Evolutionary conservation across 805 yeast genomes (phyloP), one percentile per base, ranked within the genome.

Genomic region (Candida sonorensis): DNA sequence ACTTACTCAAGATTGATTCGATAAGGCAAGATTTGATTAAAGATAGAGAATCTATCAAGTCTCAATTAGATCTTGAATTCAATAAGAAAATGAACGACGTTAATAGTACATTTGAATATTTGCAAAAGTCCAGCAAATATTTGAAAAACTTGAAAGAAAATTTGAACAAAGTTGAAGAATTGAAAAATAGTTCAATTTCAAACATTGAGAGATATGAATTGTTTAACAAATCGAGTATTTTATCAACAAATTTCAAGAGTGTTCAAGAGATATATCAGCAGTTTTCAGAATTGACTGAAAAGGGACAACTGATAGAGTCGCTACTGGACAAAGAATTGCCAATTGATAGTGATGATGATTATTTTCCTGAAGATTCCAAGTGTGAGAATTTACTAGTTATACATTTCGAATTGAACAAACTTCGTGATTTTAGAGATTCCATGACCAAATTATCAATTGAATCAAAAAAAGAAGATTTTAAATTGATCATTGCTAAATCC

Each of bases 401-500:
- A 10, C 97, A 90, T 55, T 83, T 67, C 53, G 63, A 69, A 38
- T 65, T 90, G 37, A 79, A 77, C 29, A 71, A 71, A 47, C 72
- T 85, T 13, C 67, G 94, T 32, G 90, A 86, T 55, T 76, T 88
- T 44, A 75, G 69, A 41, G 97, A 90, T 42, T 82, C 80, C 50
- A 67, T 88, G 33, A 66, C 66, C 36, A 59, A 56, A n/a, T 67
- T 81, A 55, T 67, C 83, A 4, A 38, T 31, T 10, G 38, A 36
- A n/a, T 20, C 59, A 38, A 48, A 62, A 40, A n/a, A n/a, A n/a
- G 77, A 73, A 20, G 95, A 88, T 52, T 74, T 79, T 11, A 70
- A 75, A 42, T 66, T 80, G 25, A 79, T 85, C 7, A 72, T 82
- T n/a, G 53, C 57, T 23, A 73, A 73, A 40, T 69, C 81, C 19